Percentiles rank a stretch among this genome's conserved stretches.
These are phyloP conservation scores for Cyclotella cryptica DNA, from an alignment of 108 stramenopile species.

Conservation along the genomic window DNA sequence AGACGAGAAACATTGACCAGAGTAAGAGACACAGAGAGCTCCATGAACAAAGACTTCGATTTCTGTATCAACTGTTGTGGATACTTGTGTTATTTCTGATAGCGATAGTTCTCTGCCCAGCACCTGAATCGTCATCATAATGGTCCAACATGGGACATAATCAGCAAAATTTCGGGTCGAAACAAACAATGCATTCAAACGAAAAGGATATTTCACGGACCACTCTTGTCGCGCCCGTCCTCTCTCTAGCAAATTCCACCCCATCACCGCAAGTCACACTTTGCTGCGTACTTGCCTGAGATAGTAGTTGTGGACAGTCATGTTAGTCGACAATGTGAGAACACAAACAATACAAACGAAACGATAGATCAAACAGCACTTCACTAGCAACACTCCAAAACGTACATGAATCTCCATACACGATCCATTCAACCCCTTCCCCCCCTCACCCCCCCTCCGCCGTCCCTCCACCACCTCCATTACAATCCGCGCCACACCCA, in stretches of 20 bases:
- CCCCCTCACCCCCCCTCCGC: background rate
- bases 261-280: slow-evolving; percentile 75
- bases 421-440: slow-evolving; percentile 31
- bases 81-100: slow-evolving; percentile 62
- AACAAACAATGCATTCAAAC: too few relatives aligned
- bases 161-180: too few relatives aligned
- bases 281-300: slow-evolving; percentile 72
- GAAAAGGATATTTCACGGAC: slow-evolving; percentile 21
- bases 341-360: too few relatives aligned
- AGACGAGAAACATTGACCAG: slow-evolving; percentile 76
- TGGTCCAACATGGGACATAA: too few relatives aligned
- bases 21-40: slow-evolving; percentile 76
- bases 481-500: slow-evolving; percentile 61
- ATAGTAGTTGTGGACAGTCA: too few relatives aligned
- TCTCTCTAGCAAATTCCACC: slow-evolving; percentile 56
- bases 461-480: slow-evolving; percentile 44
- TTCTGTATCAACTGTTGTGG: slow-evolving; percentile 53
- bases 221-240: slow-evolving; percentile 59
- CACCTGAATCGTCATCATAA: slow-evolving; percentile 25
- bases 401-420: slow-evolving; percentile 59
- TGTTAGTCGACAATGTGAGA: too few relatives aligned
- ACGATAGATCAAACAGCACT: too few relatives aligned
- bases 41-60: slow-evolving; percentile 85
- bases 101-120: slow-evolving; percentile 71
- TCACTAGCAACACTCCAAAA: too few relatives aligned